A percentile compares a stretch with the other conserved stretches of the same genome.
Conservation (phyloP, 306 rosid species). For the Dryas octopetala region DNA sequence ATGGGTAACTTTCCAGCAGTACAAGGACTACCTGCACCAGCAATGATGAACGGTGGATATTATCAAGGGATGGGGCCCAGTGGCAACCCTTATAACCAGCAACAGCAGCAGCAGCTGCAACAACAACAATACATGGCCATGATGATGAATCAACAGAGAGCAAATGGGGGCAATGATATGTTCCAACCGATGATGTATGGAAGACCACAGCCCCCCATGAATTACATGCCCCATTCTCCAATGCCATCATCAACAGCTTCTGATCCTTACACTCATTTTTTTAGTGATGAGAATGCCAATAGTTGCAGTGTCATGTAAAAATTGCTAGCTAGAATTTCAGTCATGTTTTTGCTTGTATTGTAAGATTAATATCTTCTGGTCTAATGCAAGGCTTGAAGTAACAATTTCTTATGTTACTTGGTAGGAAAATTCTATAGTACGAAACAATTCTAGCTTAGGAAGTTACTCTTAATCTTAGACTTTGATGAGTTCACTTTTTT, state of each 20-base stretch:
- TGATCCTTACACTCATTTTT: conserved; percentile 59
- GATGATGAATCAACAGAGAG: conserved; percentile 83
- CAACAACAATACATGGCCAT: conserved; percentile 78
- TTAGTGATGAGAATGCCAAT: conserved; percentile 83
- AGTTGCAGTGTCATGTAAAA: conserved; percentile 80
- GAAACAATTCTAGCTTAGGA: no score
- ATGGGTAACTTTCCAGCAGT: conserved; percentile 71
- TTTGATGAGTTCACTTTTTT: no score
- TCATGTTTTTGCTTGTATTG: not conserved
- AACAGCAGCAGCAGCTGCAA: conserved; percentile 29
- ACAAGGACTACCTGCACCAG: conserved; percentile 71
- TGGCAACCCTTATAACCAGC: conserved; percentile 40
- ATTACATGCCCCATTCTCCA: conserved; percentile 43
- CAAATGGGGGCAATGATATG: conserved; percentile 51
- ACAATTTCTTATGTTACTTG: conserved; percentile 21
- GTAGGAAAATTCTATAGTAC: not conserved
- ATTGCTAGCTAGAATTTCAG: conserved; percentile 20
- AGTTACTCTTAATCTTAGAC: no score
- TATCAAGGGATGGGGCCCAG: conserved; percentile 57
- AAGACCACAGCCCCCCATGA: conserved; percentile 40
- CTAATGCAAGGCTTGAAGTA: conserved; percentile 35
- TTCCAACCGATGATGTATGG: conserved; percentile 77
- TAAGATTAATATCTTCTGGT: conserved; percentile 10
- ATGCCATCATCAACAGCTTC: conserved; percentile 41
- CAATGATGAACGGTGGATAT: conserved; percentile 63